Evolutionary conservation across 176 grass and related monocot species (phyloP).

Genomic region (Aegilops umbellulata): DNA sequence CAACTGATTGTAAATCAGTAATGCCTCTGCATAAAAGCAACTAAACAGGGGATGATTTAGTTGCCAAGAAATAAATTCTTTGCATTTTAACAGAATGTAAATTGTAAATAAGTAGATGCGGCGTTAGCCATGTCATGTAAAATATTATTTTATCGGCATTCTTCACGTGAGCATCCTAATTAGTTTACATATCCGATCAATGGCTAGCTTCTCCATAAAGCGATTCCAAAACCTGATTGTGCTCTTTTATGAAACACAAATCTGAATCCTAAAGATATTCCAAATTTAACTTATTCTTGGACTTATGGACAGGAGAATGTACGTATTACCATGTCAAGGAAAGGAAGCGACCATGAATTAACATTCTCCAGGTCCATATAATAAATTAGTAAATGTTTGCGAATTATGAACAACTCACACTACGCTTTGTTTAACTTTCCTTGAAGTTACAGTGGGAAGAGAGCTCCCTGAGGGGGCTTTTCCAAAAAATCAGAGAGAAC

Average conservation of each 20-base stretch:
- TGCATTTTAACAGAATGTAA: not conserved
- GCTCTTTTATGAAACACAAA: not conserved
- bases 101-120: not conserved
- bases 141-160: not conserved
- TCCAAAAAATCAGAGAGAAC: not conserved
- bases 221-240: not conserved
- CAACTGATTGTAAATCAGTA: not conserved
- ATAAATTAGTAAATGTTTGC: not conserved
- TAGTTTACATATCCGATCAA: not conserved
- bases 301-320: not conserved
- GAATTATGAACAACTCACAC: not conserved
- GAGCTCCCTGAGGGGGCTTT: not conserved
- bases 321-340: not conserved
- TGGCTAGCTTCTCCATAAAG: not conserved
- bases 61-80: not conserved
- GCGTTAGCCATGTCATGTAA: not conserved
- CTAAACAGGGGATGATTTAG: not conserved
- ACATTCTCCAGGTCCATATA: not conserved
- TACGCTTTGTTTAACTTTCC: not conserved
- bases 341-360: not conserved
- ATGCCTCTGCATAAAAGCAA: not conserved
- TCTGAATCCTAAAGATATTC: not conserved
- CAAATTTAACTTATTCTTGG: not conserved
- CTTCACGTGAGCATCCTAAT: not conserved
- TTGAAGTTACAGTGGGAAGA: not conserved